Evolutionary conservation across 2,329 filamentous ascomycete species (phyloP), one percentile per base, ranked within the genome.

Genomic region (Xylogone sp.): DNA sequence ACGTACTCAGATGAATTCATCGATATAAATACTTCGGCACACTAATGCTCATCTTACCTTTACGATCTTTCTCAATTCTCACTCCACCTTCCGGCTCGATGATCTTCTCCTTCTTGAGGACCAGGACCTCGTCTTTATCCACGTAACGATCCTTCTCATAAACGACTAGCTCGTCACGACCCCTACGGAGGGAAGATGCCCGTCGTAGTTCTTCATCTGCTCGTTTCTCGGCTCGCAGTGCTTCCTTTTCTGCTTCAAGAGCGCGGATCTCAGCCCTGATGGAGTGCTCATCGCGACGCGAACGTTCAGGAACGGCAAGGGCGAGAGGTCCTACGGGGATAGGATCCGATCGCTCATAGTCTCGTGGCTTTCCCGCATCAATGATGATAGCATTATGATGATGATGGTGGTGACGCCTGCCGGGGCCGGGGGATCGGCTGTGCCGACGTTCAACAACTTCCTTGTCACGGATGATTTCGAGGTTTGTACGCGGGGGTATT

Each of bases 21-120:
- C 75, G 81, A 27, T 27, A 27, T 71, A 83, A 79, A 51, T 64
- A 56, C 74, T 84, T 83, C 65, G 87, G 88, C 71, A 89, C 81
- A 75, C 87, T 88, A 75, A 92, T 84, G 77, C 85, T 83, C 83
- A 94, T 85, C 88, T 86, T 94, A 95, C 92, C 91, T 91, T 89
- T 94, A 78, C 87, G 87, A 74, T 97, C 90, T 77, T 88, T 90
- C 73, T 90, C 88, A 63, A 96, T 83, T 61, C 87, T 78, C 56
- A 88, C 75, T 78, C 81, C 66, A 74, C 78, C 64, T 72, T 81
- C 81, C 58, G 78, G 78, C 61, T 76, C 76, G 57, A 78, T 74
- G 48, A 81, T 68, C 62, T 71, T 74, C 68, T 84, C 79, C 24
- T 56, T 61, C 55, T 76, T 71, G 3, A 73, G 62, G 5, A 84